These are phyloP conservation scores for Aspergillus spinulosporus DNA, from an alignment of 2,329 filamentous ascomycete species.

Conservation along the genomic window DNA sequence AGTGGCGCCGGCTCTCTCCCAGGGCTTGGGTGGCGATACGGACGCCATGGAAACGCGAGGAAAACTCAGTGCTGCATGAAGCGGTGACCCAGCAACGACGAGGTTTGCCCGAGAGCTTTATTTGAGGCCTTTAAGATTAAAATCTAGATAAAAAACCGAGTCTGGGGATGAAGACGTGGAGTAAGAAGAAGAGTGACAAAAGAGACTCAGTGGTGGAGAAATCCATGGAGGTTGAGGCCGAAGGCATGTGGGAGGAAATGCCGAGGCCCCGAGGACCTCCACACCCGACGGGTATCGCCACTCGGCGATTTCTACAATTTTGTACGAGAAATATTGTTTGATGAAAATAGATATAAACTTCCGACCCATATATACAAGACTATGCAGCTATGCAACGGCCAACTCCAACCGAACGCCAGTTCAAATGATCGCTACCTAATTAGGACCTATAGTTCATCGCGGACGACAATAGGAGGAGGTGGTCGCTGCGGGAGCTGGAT, in stretches of 20 bases:
- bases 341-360: neutral
- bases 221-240: neutral
- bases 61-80: slow-evolving; percentile 31
- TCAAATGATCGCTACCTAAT: neutral
- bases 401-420: slow-evolving; percentile 10
- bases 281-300: slow-evolving; percentile 10
- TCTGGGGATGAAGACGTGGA: slow-evolving; percentile 12
- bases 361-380: slow-evolving; percentile 5
- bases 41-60: slow-evolving; percentile 52
- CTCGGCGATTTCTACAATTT: neutral
- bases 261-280: slow-evolving; percentile 20
- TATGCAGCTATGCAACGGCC: neutral
- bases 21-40: slow-evolving; percentile 90
- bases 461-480: slow-evolving; percentile 1
- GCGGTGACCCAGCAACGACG: slow-evolving; percentile 13
- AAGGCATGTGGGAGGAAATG: slow-evolving; percentile 24
- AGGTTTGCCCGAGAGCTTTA: slow-evolving; percentile 6
- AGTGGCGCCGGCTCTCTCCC: slow-evolving; percentile 75
- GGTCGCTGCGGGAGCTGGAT: slow-evolving; percentile 45
- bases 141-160: slow-evolving; percentile 1
- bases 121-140: neutral
- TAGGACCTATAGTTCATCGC: slow-evolving; percentile 40
- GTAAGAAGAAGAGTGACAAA: slow-evolving; percentile 18
- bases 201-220: slow-evolving; percentile 21
- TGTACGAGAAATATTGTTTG: neutral